Percentiles rank a stretch among this genome's conserved stretches.
Conservation (phyloP, 2,329 filamentous ascomycete genomes). For the Tolypocladium guangdongense region DNA sequence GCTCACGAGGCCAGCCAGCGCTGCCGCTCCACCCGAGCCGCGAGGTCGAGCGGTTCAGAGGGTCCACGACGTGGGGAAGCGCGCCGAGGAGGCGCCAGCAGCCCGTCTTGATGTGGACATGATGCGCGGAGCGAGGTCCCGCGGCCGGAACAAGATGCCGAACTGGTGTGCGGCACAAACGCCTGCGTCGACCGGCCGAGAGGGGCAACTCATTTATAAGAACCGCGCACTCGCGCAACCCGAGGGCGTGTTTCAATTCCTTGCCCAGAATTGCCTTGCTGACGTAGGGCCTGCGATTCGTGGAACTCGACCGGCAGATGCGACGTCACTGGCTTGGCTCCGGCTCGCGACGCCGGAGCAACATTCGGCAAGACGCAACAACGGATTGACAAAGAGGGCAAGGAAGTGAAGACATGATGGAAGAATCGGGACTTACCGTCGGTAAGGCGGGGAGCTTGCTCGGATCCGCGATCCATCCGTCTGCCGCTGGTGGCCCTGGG, state of each 20-base stretch:
- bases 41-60: neutral
- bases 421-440: constrained; percentile 26
- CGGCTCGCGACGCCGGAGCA: neutral
- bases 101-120: neutral
- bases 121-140: neutral
- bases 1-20: neutral
- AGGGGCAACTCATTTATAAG: neutral
- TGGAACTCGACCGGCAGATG: neutral
- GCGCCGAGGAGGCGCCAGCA: neutral
- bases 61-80: neutral
- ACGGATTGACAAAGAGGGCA: neutral
- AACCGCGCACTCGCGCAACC: neutral
- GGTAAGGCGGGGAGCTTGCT: constrained; percentile 36
- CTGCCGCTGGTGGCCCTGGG: constrained; percentile 35
- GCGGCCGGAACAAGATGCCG: neutral
- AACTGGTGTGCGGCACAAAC: neutral
- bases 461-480: constrained; percentile 31
- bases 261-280: neutral
- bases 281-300: neutral
- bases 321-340: neutral
- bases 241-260: neutral
- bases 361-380: neutral
- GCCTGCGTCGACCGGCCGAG: neutral
- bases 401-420: neutral
- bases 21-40: neutral